A percentile compares a stretch with the other conserved stretches of the same genome.
Evolutionary conservation across 73 alveolate genomes (phyloP).

Genomic region (Paramecium octaurelia): DNA sequence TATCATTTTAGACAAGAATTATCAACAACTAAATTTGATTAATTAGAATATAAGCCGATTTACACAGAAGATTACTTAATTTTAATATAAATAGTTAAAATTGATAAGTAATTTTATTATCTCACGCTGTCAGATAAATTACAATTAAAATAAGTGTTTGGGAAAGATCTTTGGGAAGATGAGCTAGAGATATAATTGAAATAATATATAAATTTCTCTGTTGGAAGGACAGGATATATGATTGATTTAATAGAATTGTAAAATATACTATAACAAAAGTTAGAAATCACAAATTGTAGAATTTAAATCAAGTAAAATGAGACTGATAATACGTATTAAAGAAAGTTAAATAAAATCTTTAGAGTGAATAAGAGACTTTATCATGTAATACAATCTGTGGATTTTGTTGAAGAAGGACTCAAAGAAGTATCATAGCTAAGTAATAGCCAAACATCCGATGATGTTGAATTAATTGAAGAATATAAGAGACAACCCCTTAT

Average conservation of each 20-base stretch:
- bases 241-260: neutral
- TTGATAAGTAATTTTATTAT: slow-evolving; percentile 2
- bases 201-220: neutral
- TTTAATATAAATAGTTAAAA: neutral
- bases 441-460: neutral
- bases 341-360: neutral
- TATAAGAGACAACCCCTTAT: neutral
- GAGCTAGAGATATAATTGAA: neutral
- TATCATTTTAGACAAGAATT: neutral
- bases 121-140: neutral
- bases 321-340: neutral
- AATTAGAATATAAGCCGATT: neutral
- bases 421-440: neutral
- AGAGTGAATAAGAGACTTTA: neutral
- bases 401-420: neutral
- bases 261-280: neutral
- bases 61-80: neutral
- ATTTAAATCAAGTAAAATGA: neutral
- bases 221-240: slow-evolving; percentile 35
- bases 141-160: neutral
- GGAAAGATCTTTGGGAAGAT: neutral
- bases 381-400: neutral
- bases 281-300: neutral
- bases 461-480: neutral
- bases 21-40: neutral